Conservation (phyloP, 208 protist species). For the Herpetomonas tarakana region DNA sequence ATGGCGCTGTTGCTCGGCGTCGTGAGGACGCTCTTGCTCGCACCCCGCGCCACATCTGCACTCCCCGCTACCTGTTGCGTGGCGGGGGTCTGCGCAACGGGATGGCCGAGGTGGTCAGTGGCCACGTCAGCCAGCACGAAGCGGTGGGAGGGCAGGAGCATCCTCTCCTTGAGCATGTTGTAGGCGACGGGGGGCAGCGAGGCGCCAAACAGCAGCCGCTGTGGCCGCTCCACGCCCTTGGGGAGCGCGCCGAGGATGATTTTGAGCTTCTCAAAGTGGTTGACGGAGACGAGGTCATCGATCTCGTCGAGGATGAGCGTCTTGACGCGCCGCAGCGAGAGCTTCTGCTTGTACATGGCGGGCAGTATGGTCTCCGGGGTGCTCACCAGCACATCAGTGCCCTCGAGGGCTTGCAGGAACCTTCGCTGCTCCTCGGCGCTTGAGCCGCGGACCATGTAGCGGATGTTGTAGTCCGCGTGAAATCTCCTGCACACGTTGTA, state of each 20-base stretch:
- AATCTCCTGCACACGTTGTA: conserved; percentile 37
- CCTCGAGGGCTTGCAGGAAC: conserved; percentile 51
- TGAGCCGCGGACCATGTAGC: conserved; percentile 60
- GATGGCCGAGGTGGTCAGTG: conserved; percentile 28
- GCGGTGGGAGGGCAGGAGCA: conserved; percentile 74
- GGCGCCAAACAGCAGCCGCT: conserved; percentile 69
- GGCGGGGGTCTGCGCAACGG: conserved; percentile 9
- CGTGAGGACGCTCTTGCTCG: background rate
- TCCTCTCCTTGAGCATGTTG: conserved; percentile 67
- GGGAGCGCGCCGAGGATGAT: conserved; percentile 75
- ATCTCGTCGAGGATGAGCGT: conserved; percentile 82
- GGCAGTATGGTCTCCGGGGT: conserved; percentile 75
- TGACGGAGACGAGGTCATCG: conserved; percentile 76
- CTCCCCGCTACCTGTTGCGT: background rate
- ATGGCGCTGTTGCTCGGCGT: conserved; percentile 12
- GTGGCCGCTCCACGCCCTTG: conserved; percentile 53
- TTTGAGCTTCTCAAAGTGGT: conserved; percentile 83
- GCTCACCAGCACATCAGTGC: conserved; percentile 70
- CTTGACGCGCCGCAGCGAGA: conserved; percentile 56
- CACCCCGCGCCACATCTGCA: background rate
- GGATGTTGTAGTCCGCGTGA: conserved; percentile 42
- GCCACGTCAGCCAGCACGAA: conserved; percentile 68
- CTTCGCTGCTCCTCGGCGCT: conserved; percentile 66
- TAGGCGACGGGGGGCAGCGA: conserved; percentile 72
- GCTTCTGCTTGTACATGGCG: conserved; percentile 60